phyloP scores from a whole-genome alignment of 2,329 filamentous ascomycete species.

The Fonsecaea nubica region DNA sequence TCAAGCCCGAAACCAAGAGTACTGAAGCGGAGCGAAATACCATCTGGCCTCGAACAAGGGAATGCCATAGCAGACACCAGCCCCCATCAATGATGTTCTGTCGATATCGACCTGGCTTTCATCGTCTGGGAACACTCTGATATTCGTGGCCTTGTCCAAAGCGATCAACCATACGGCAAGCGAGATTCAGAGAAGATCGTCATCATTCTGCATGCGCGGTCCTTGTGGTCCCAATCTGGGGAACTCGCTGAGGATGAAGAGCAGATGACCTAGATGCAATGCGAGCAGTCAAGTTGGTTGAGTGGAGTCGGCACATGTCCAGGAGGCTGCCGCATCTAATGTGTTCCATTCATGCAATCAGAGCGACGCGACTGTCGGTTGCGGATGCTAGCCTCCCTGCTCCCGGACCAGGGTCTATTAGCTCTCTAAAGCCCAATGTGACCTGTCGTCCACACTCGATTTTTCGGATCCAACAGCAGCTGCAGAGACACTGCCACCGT shows the following conservation, averaged over 20 bases:
- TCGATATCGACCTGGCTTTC: neutral
- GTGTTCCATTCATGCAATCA: neutral
- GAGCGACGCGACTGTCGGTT: neutral
- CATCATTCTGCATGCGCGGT: neutral
- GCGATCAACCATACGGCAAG: neutral
- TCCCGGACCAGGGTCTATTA: neutral
- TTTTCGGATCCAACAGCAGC: neutral
- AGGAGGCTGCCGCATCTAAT: neutral
- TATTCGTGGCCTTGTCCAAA: neutral
- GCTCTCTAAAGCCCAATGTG: neutral
- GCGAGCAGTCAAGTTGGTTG: neutral
- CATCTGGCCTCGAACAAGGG: neutral
- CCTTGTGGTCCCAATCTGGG: neutral
- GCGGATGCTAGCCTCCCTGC: neutral
- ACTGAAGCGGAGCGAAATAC: neutral
- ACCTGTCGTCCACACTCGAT: neutral
- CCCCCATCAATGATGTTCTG: neutral
- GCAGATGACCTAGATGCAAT: neutral
- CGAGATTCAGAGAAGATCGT: neutral
- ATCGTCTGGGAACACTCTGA: neutral
- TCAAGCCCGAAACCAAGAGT: neutral
- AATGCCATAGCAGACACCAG: neutral
- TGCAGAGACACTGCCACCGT: neutral
- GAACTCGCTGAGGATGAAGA: neutral
- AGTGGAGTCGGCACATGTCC: neutral